Conservation (phyloP, 768 basidiomycete genomes). For the Leccinum subgranulosum region DNA sequence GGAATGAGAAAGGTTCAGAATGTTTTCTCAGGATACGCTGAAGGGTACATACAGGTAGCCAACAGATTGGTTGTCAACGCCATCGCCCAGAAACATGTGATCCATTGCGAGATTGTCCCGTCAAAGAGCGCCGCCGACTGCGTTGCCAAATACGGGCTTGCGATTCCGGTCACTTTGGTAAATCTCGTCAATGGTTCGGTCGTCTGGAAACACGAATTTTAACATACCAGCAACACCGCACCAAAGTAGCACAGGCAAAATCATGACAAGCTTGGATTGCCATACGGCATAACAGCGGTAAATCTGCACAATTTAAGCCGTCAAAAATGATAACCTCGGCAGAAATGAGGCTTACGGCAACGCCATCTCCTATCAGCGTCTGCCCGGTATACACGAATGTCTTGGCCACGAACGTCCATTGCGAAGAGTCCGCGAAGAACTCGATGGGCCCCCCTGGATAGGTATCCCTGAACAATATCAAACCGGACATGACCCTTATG, state of each 20-base stretch:
- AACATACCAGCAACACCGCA: neutral
- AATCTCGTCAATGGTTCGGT: neutral
- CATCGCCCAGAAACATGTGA: neutral
- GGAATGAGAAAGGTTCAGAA: no score
- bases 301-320: neutral
- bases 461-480: no score
- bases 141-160: slow-evolving; percentile 6
- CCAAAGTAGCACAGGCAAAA: neutral
- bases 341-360: neutral
- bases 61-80: neutral
- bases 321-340: neutral
- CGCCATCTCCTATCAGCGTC: no score
- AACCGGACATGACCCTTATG: no score
- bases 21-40: neutral
- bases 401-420: no score
- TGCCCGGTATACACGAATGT: no score
- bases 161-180: neutral
- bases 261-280: no score
- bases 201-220: neutral
- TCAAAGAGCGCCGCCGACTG: neutral
- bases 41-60: neutral
- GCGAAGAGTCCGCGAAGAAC: no score
- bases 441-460: no score
- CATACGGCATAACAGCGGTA: no score
- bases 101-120: neutral